Evolutionary conservation across 2,329 filamentous ascomycete genomes (phyloP).

Genomic region (Xylariaceae sp.): DNA sequence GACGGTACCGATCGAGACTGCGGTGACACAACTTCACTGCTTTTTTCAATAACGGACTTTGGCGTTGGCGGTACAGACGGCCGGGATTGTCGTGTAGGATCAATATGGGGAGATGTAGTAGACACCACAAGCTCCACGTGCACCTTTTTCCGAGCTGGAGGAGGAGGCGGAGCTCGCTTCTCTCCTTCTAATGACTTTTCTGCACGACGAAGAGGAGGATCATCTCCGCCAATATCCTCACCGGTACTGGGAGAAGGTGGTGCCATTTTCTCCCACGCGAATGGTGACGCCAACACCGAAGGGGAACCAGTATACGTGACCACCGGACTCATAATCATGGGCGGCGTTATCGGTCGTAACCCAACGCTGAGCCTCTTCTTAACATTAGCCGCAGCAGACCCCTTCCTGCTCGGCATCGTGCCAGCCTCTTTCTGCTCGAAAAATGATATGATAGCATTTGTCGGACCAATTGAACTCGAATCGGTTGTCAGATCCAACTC

Average conservation of each 20-base stretch:
- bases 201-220: not conserved
- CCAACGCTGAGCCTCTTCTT: conserved; percentile 29
- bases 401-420: conserved; percentile 28
- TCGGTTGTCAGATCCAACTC: conserved; percentile 41
- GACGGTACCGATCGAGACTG: conserved; percentile 26
- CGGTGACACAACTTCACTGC: conserved; percentile 28
- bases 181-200: not conserved
- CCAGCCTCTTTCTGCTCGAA: conserved; percentile 52
- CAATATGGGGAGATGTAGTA: not conserved
- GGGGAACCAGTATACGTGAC: conserved; percentile 24
- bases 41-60: conserved; percentile 17
- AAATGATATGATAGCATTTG: conserved; percentile 60
- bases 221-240: not conserved
- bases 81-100: conserved; percentile 21
- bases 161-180: conserved; percentile 25
- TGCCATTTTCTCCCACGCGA: conserved; percentile 20
- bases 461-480: conserved; percentile 55
- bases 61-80: conserved; percentile 24
- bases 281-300: conserved; percentile 21
- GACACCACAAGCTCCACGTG: conserved; percentile 11
- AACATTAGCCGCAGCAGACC: conserved; percentile 23
- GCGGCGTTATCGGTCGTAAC: conserved; percentile 32
- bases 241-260: conserved; percentile 16
- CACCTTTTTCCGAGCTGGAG: conserved; percentile 21
- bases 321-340: conserved; percentile 29